A percentile compares a stretch with the other conserved stretches of the same genome.
Conservation (phyloP, 1,139 yeast species). For the Candida smagusa region DNA sequence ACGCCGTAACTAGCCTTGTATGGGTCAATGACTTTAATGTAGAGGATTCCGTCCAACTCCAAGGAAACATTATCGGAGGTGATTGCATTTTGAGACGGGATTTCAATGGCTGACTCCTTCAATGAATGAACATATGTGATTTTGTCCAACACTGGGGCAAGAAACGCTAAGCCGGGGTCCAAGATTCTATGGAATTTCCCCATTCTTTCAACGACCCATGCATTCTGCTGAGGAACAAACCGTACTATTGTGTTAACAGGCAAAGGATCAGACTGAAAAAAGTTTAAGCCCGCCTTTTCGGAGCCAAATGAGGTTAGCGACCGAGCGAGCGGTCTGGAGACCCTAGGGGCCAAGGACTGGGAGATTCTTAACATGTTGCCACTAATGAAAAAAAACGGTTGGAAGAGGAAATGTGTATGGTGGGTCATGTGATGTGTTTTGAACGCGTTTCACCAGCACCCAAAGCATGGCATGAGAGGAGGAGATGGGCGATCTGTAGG, state of each 20-base stretch:
- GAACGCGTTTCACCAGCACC: too few species aligned
- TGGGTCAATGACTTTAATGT: conserved; percentile 74
- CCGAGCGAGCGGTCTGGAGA: background rate
- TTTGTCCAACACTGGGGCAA: conserved; percentile 70
- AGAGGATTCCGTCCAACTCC: conserved; percentile 81
- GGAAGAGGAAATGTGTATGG: background rate
- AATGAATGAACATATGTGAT: conserved; percentile 79
- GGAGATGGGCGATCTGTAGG: too few species aligned
- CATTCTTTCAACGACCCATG: conserved; percentile 91
- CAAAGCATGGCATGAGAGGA: too few species aligned
- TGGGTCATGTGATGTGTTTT: background rate
- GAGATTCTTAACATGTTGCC: too few species aligned
- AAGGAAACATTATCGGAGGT: conserved; percentile 83
- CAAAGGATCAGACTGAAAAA: conserved; percentile 62
- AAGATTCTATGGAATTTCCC: conserved; percentile 76
- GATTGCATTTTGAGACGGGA: conserved; percentile 81
- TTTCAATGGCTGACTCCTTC: conserved; percentile 80
- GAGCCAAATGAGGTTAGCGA: conserved; percentile 1
- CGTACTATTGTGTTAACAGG: conserved; percentile 73
- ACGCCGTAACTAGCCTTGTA: conserved; percentile 87
- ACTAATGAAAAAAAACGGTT: too few species aligned
- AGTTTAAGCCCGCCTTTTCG: conserved; percentile 33
- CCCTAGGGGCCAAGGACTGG: too few species aligned
- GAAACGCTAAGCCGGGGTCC: conserved; percentile 73
- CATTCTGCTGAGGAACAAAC: conserved; percentile 88